Conservation (phyloP, 148 eudicot genomes). For the Fagopyrum esculentum region DNA sequence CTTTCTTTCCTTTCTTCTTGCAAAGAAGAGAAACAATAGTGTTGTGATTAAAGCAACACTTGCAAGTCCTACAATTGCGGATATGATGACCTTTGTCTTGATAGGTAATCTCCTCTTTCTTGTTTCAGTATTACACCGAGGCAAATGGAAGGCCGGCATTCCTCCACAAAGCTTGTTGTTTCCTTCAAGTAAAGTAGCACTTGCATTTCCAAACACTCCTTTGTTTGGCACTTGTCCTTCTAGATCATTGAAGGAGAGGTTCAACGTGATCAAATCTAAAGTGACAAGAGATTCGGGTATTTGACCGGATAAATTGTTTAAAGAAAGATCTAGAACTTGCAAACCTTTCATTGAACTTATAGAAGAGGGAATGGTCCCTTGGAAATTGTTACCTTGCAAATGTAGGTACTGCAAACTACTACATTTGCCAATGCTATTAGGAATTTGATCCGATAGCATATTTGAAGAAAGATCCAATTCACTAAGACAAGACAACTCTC, state of each 20-base stretch:
- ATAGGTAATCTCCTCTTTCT: not conserved
- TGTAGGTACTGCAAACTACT: no score
- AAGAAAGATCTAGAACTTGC: slow-evolving; percentile 12
- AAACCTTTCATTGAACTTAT: no score
- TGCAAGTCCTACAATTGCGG: not conserved
- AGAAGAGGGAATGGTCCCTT: no score
- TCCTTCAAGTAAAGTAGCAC: no score
- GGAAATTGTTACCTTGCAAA: no score
- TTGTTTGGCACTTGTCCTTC: no score
- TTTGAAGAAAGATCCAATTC: no score
- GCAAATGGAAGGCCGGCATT: slow-evolving; percentile 7
- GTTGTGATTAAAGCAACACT: not conserved
- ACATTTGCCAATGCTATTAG: no score
- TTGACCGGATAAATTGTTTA: slow-evolving; percentile 16
- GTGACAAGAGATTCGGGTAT: slow-evolving; percentile 12
- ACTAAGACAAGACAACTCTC: no score
- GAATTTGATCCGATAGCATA: no score
- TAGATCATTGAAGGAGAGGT: no score
- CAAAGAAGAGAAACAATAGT: not conserved
- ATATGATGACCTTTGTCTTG: not conserved
- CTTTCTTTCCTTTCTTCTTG: not conserved
- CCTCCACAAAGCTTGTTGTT: slow-evolving; percentile 14
- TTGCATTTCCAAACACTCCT: no score
- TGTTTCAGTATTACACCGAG: slow-evolving; percentile 9
- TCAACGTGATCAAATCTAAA: not conserved